Evolutionary conservation across 1,139 yeast species (phyloP).

Genomic region (Taphrina communis): DNA sequence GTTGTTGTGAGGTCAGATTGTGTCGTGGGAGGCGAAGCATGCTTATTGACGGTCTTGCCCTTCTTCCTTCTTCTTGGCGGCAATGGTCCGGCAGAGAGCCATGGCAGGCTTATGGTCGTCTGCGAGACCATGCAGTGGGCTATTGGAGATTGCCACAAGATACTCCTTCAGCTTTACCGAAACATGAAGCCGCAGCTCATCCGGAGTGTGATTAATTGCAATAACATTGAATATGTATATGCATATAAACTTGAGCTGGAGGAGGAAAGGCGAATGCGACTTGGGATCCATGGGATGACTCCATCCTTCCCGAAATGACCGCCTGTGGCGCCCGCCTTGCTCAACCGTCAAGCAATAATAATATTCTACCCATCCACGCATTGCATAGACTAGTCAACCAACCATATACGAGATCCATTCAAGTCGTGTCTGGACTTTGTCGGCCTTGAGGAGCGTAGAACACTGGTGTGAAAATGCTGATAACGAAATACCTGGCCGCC

Average conservation of each 20-base stretch:
- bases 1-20: neutral
- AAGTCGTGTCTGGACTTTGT: neutral
- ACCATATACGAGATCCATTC: neutral
- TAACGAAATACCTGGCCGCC: conserved; percentile 36
- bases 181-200: neutral
- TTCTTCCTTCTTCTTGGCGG: conserved; percentile 30
- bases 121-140: conserved; percentile 17
- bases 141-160: neutral
- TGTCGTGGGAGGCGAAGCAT: neutral
- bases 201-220: neutral
- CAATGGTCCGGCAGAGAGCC: conserved; percentile 40
- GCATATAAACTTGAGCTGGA: neutral
- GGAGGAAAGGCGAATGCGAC: neutral
- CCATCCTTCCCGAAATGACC: conserved; percentile 11
- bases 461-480: conserved; percentile 12
- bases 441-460: neutral
- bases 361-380: no score
- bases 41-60: neutral
- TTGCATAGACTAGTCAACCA: no score
- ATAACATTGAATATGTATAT: neutral
- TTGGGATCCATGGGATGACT: neutral
- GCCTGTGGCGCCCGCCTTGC: neutral
- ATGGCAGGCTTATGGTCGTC: conserved; percentile 13
- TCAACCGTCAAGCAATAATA: no score
- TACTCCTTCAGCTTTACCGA: neutral